phyloP scores from a whole-genome alignment of 1,139 yeast genomes.

The Yamadazyma epiphylla region DNA sequence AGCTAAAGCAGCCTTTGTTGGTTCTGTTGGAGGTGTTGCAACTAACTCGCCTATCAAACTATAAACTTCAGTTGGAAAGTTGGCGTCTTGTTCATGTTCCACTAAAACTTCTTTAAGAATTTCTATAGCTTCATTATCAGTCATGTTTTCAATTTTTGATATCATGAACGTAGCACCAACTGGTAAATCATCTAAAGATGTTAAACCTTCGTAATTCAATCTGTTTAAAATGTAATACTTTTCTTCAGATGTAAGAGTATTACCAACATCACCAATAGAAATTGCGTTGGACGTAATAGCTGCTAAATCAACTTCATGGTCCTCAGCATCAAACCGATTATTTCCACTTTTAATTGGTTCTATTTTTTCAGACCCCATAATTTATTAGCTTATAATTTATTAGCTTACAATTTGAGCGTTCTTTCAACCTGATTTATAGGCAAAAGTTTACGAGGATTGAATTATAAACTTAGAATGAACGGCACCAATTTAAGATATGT shows the following conservation, averaged over 20 bases:
- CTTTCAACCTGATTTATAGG: too few relatives aligned
- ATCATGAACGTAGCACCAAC: slow-evolving; percentile 24
- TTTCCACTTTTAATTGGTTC: background rate
- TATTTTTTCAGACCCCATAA: too few relatives aligned
- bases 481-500: too few relatives aligned
- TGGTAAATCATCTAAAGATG: slow-evolving; percentile 24
- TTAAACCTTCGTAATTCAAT: slow-evolving; percentile 24
- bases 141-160: slow-evolving; percentile 23
- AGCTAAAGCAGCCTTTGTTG: background rate
- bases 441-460: too few relatives aligned
- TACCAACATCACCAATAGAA: slow-evolving; percentile 24
- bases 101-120: slow-evolving; percentile 15
- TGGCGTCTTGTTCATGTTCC: slow-evolving; percentile 19
- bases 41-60: slow-evolving; percentile 5
- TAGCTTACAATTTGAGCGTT: too few relatives aligned
- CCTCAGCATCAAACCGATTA: background rate
- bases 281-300: slow-evolving; percentile 16
- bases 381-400: too few relatives aligned
- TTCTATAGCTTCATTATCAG: slow-evolving; percentile 19
- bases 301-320: slow-evolving; percentile 17
- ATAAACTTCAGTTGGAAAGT: slow-evolving; percentile 14
- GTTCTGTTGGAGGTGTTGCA: background rate
- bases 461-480: too few relatives aligned
- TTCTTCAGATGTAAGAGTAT: slow-evolving; percentile 20
- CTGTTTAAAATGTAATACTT: slow-evolving; percentile 24